phyloP scores from a whole-genome alignment of 2,329 filamentous ascomycete genomes.

The Cryphonectria parasitica region DNA sequence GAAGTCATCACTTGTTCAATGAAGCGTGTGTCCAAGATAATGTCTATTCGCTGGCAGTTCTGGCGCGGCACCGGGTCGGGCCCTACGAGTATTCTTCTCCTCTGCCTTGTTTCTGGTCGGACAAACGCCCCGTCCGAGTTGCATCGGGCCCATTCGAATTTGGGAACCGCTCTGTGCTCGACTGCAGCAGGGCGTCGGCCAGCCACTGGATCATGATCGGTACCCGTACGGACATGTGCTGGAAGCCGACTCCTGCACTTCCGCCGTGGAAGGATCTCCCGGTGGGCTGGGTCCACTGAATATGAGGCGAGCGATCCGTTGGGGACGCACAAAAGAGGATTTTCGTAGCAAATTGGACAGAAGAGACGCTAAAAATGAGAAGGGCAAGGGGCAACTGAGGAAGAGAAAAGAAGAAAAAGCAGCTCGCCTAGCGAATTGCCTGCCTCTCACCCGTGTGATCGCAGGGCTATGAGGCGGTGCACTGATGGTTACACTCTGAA shows the following conservation, averaged over 20 bases:
- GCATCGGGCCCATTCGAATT: background rate
- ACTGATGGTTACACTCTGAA: slow-evolving; percentile 19
- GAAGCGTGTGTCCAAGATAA: background rate
- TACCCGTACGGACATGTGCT: slow-evolving; percentile 13
- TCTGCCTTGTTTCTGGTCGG: background rate
- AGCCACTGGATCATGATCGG: slow-evolving; percentile 14
- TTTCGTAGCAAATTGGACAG: slow-evolving; percentile 1
- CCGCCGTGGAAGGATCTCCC: background rate
- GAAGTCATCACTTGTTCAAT: background rate
- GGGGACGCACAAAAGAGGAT: slow-evolving; percentile 1
- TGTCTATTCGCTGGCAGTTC: background rate
- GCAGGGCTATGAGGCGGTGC: slow-evolving; percentile 10
- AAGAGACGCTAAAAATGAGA: slow-evolving; percentile 11
- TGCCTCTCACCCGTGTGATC: slow-evolving; percentile 19
- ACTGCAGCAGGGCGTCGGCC: slow-evolving; percentile 10
- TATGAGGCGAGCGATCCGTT: background rate
- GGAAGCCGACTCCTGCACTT: slow-evolving; percentile 11
- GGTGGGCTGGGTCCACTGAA: background rate
- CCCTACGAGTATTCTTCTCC: background rate
- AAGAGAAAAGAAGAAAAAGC: slow-evolving; percentile 3
- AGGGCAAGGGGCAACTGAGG: slow-evolving; percentile 22
- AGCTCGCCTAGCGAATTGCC: slow-evolving; percentile 26
- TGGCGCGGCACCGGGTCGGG: background rate
- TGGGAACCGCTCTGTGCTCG: background rate
- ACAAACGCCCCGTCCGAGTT: background rate